Conservation (phyloP, 768 basidiomycete genomes). For the Leccinum disarticulatum region DNA sequence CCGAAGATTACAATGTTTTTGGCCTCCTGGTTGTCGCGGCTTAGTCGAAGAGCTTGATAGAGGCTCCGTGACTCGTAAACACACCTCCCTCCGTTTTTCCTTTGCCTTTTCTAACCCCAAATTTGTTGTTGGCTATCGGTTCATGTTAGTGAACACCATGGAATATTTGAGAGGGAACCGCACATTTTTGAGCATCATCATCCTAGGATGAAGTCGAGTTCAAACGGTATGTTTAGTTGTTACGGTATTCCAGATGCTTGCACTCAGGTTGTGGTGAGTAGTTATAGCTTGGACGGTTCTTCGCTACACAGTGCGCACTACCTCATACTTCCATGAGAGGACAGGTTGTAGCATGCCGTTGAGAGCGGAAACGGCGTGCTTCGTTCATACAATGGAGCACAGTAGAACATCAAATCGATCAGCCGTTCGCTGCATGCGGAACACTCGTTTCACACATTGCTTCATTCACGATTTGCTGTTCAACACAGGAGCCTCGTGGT, state of each 20-base stretch:
- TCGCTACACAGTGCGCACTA: conserved; percentile 8
- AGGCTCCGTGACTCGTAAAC: not conserved
- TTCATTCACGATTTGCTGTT: not conserved
- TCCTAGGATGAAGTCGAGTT: conserved; percentile 1
- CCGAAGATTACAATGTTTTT: conserved; percentile 12
- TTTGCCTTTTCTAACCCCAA: not conserved
- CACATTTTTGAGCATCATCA: conserved; percentile 9
- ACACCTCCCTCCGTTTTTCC: conserved; percentile 8
- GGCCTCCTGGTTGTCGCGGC: not conserved
- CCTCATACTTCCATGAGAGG: not conserved
- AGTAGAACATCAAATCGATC: not conserved
- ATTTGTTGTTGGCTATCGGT: conserved; percentile 2
- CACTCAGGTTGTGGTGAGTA: conserved; percentile 2
- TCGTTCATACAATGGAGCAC: conserved; percentile 1
- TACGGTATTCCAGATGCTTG: not conserved
- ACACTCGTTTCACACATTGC: not conserved
- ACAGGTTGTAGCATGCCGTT: not conserved
- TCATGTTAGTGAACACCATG: conserved; percentile 1
- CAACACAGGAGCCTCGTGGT: conserved; percentile 1
- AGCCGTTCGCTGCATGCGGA: not conserved
- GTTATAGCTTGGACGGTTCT: conserved; percentile 8
- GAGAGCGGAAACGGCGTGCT: not conserved
- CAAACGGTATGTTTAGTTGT: not conserved
- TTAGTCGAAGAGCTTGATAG: not conserved
- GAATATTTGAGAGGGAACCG: not conserved